Base-by-base conservation (phyloP, 257 asterid genomes). In the Thymus quinquecostatus region DNA sequence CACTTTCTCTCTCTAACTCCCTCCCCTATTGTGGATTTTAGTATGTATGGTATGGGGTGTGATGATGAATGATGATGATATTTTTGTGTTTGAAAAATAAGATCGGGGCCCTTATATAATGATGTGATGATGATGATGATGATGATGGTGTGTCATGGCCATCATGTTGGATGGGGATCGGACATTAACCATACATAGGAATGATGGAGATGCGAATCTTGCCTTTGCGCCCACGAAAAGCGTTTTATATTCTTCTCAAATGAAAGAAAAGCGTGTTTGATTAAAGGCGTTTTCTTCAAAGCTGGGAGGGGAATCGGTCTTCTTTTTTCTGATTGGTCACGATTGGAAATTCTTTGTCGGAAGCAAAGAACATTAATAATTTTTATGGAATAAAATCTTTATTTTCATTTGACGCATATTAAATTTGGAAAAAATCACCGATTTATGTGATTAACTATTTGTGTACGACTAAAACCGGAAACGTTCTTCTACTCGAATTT, bases 1-100 rank as follows among this genome's bases (percentile, higher is more conserved):
- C 85, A 36, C 60, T 72, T 69, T 77, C 83, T 75, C 81, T 80
- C 78, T 77, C 74, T 72, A 62, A 50, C 58, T 36, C 61, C 72
- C 77, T 72, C 79, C 78, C 73, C 77, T 36, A 56, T 41, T 72
- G 28, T 66, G 75, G 70, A 50, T 45, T 27, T 41, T 47, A 48
- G 13, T 65, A 43, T 51, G 70, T 11, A 65, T 30, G 21, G 21
- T 21, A 21, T 21, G 21, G 21, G 21, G 21, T 62, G n/a, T n/a
- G 70, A 33, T 44, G 21, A 21, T 21, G 21, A 21, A 21, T 21
- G 21, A 12, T 63, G 14, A 21, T n/a, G 28, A 49, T 49, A 49
- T 44, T 60, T 60, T 49, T 9, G 69, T 49, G 43, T 51, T 10
- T 49, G 72, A 29, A 53, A 36, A 65, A 30, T 51, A 11, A 21